Percentiles rank a stretch among this genome's conserved stretches.
phyloP scores from a whole-genome alignment of 2,329 filamentous ascomycete species.

The Fusarium haematococcum region DNA sequence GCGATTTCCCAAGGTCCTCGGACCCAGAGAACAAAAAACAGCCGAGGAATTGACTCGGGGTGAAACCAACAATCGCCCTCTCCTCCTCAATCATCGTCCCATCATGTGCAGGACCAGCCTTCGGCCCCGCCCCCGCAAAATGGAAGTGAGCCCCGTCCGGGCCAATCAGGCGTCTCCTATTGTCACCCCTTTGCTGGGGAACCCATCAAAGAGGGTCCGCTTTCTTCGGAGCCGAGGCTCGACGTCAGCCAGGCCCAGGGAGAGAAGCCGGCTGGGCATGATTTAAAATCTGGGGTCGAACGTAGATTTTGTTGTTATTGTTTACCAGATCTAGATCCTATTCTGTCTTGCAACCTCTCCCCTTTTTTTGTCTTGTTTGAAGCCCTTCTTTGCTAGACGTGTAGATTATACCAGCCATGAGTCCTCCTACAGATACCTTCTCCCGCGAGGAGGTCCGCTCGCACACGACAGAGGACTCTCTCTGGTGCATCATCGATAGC shows the following conservation, averaged over 20 bases:
- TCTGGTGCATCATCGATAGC: slow-evolving; percentile 89
- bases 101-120: slow-evolving; percentile 24
- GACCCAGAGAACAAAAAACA: neutral
- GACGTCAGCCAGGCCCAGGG: slow-evolving; percentile 8
- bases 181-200: slow-evolving; percentile 17
- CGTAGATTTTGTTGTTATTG: neutral
- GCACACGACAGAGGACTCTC: slow-evolving; percentile 79
- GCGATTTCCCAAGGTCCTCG: neutral
- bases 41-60: slow-evolving; percentile 27
- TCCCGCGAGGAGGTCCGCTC: slow-evolving; percentile 76
- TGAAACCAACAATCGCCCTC: neutral
- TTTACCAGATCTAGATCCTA: neutral
- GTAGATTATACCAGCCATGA: slow-evolving; percentile 16
- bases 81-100: neutral
- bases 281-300: slow-evolving; percentile 20
- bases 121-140: slow-evolving; percentile 40
- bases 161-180: slow-evolving; percentile 28
- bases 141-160: slow-evolving; percentile 25
- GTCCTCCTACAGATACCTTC: slow-evolving; percentile 61
- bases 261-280: neutral
- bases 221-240: slow-evolving; percentile 39
- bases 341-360: neutral
- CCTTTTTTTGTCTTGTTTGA: neutral
- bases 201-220: slow-evolving; percentile 12
- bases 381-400: neutral